These are phyloP conservation scores for Vigna nakashimae DNA, from an alignment of 306 rosid species.

Conservation along the genomic window DNA sequence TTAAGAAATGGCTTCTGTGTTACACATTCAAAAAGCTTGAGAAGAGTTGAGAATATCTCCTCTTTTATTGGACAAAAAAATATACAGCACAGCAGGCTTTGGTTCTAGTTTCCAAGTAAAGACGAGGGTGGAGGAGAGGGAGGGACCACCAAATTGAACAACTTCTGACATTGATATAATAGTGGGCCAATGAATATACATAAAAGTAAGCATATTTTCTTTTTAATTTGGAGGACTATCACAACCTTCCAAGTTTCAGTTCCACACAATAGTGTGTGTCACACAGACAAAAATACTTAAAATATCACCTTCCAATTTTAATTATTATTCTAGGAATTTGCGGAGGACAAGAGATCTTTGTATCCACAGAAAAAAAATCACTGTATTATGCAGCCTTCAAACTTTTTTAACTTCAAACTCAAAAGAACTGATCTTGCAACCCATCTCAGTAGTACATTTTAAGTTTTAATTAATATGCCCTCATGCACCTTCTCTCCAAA, in stretches of 20 bases:
- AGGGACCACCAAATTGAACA: conserved; percentile 57
- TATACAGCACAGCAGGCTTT: conserved; percentile 12
- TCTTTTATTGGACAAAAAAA: conserved; percentile 25
- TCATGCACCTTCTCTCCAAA: conserved; percentile 10
- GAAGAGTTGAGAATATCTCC: conserved; percentile 28
- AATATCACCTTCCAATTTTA: conserved; percentile 30
- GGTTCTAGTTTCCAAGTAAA: conserved; percentile 39
- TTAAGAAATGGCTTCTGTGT: neutral
- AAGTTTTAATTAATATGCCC: neutral
- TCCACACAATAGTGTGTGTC: conserved; percentile 37
- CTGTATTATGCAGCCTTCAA: neutral
- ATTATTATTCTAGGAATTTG: conserved; percentile 45
- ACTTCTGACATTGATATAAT: conserved; percentile 41
- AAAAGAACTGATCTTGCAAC: conserved; percentile 31
- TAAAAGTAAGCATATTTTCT: conserved; percentile 29
- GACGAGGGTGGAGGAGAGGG: conserved; percentile 26
- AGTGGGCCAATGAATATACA: conserved; percentile 44
- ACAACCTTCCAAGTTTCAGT: conserved; percentile 47
- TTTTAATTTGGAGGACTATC: conserved; percentile 33
- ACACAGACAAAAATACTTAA: conserved; percentile 16
- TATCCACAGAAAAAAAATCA: conserved; percentile 31
- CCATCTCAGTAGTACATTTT: conserved; percentile 6
- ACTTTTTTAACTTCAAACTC: conserved; percentile 12
- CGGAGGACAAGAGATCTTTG: conserved; percentile 40
- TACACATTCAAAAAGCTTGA: conserved; percentile 7